Percentiles rank a stretch among this genome's conserved stretches.
phyloP scores from a whole-genome alignment of 176 grass and related monocot genomes.

The Carex parvula region DNA sequence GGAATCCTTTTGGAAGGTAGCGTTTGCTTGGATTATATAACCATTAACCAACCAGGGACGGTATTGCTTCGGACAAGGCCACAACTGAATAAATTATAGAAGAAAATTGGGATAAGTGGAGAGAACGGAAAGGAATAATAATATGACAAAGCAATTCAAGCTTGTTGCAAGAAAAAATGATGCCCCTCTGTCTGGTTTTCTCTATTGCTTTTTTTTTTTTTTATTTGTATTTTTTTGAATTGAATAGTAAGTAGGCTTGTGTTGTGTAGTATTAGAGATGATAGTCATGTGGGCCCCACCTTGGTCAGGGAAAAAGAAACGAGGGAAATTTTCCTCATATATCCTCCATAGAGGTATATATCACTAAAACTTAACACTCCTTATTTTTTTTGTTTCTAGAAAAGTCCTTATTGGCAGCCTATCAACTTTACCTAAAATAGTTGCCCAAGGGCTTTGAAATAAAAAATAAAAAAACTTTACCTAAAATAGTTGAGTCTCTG shows the following conservation, averaged over 20 bases:
- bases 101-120: not conserved
- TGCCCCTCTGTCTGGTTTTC: not conserved
- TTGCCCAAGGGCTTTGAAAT: not conserved
- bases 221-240: not conserved
- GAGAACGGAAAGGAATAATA: not conserved
- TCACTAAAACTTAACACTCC: not conserved
- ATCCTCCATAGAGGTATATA: not conserved
- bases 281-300: not conserved
- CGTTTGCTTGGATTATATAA: slow-evolving; percentile 15
- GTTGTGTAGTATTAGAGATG: slow-evolving; percentile 12
- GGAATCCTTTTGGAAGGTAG: slow-evolving; percentile 15
- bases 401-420: not conserved
- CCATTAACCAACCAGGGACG: not conserved
- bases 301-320: not conserved
- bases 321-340: not conserved
- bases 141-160: slow-evolving; percentile 1
- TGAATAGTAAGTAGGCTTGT: not conserved
- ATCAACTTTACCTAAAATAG: not conserved
- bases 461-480: not conserved
- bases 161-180: not conserved
- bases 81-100: not conserved
- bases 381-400: not conserved
- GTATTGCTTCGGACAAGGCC: not conserved
- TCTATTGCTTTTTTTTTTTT: not conserved
- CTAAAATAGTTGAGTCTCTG: not conserved